Percentiles rank a stretch among this genome's conserved stretches.
Conservation (phyloP, 2,329 filamentous ascomycete genomes). For the Hypomyces rosellus region DNA sequence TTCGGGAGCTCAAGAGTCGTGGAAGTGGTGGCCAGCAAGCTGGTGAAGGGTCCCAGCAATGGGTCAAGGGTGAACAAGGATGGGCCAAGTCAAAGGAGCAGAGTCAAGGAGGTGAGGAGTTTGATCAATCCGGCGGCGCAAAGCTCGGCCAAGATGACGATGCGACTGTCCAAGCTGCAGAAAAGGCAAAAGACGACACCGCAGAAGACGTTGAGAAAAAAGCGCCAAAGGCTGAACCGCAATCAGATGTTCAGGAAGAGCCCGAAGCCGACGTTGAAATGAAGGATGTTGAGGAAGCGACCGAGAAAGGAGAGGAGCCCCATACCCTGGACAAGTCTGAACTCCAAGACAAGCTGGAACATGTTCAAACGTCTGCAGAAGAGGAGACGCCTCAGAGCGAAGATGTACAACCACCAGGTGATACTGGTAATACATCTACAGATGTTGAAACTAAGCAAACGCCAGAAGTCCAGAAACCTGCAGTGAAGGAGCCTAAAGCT, state of each 20-base stretch:
- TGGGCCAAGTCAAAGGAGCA: neutral
- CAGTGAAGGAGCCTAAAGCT: too few relatives aligned
- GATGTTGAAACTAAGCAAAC: too few relatives aligned
- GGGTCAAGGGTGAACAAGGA: neutral
- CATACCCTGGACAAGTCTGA: neutral
- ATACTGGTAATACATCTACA: too few relatives aligned
- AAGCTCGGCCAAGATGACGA: neutral
- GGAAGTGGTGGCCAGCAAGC: neutral
- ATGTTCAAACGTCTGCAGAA: too few relatives aligned
- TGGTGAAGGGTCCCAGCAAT: neutral
- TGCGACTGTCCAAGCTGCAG: neutral
- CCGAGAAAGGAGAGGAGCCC: neutral
- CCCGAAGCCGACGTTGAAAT: neutral
- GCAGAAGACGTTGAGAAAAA: neutral
- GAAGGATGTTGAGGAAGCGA: neutral
- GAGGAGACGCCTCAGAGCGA: too few relatives aligned
- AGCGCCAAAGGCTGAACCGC: too few relatives aligned
- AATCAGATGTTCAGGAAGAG: neutral
- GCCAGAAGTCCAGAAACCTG: too few relatives aligned
- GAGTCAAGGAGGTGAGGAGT: neutral
- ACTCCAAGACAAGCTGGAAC: too few relatives aligned
- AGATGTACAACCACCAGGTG: too few relatives aligned
- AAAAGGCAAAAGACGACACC: neutral
- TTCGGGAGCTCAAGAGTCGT: slow-evolving; percentile 14
- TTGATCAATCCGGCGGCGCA: neutral